Percentiles rank a stretch among this genome's conserved stretches.
Evolutionary conservation across 2,329 filamentous ascomycete genomes (phyloP).

Genomic region (Claviceps sp.): DNA sequence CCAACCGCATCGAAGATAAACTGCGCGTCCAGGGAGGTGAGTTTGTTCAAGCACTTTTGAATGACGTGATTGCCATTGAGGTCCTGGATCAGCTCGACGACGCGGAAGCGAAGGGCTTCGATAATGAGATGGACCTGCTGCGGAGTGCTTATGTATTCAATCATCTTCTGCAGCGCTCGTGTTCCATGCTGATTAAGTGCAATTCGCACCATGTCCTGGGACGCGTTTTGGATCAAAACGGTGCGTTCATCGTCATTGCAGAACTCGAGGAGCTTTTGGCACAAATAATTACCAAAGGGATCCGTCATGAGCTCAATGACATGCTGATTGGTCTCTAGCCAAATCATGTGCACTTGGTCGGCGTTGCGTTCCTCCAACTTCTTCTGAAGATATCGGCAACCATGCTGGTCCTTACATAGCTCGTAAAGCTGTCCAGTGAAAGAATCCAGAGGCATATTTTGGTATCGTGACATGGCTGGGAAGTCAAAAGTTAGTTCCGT

Average conservation of each 20-base stretch:
- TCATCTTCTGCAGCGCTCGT: slow-evolving; percentile 97
- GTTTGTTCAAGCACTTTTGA: slow-evolving; percentile 95
- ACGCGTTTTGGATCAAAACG: slow-evolving; percentile 78
- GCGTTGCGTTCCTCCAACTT: slow-evolving; percentile 84
- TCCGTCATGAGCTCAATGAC: slow-evolving; percentile 98
- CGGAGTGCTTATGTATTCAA: slow-evolving; percentile 80
- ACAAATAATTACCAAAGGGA: slow-evolving; percentile 97
- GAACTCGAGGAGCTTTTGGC: slow-evolving; percentile 93
- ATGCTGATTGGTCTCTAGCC: slow-evolving; percentile 82
- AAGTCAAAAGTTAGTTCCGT: slow-evolving; percentile 15
- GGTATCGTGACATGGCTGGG: slow-evolving; percentile 62
- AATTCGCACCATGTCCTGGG: slow-evolving; percentile 78
- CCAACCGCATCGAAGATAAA: slow-evolving; percentile 97
- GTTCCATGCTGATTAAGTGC: slow-evolving; percentile 96
- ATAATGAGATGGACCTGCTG: slow-evolving; percentile 84
- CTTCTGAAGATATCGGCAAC: slow-evolving; percentile 91
- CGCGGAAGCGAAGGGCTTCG: slow-evolving; percentile 64
- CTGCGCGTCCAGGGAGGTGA: slow-evolving; percentile 69
- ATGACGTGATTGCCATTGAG: slow-evolving; percentile 98
- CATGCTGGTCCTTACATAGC: slow-evolving; percentile 95
- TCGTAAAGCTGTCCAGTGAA: slow-evolving; percentile 75
- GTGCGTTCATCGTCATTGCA: slow-evolving; percentile 94
- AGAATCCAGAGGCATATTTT: slow-evolving; percentile 69
- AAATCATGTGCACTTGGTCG: slow-evolving; percentile 83
- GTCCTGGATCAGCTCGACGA: slow-evolving; percentile 92